A percentile compares a stretch with the other conserved stretches of the same genome.
Evolutionary conservation across 768 basidiomycete species (phyloP).

Genomic region (Tulasnella calospora): DNA sequence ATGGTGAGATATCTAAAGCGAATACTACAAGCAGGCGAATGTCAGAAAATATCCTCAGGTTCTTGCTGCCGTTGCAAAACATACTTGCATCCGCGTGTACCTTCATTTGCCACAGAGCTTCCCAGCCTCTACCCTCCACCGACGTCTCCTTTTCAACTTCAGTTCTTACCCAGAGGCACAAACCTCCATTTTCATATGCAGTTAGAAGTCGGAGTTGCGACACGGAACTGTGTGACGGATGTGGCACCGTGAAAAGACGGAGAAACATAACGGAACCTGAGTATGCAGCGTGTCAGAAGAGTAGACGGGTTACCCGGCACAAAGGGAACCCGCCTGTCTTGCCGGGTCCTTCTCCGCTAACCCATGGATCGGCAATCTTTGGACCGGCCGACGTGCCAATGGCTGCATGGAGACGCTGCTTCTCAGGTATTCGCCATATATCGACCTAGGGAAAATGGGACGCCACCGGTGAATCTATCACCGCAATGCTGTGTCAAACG

Average conservation of each 20-base stretch:
- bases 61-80: slow-evolving; percentile 28
- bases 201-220: slow-evolving; percentile 53
- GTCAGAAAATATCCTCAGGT: not conserved
- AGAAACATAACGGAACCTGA: slow-evolving; percentile 87
- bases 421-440: slow-evolving; percentile 71
- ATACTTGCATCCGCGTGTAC: slow-evolving; percentile 69
- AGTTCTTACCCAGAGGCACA: slow-evolving; percentile 52
- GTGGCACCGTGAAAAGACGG: slow-evolving; percentile 50
- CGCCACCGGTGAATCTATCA: not conserved
- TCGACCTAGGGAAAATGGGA: slow-evolving; percentile 56
- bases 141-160: slow-evolving; percentile 44
- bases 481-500: not conserved
- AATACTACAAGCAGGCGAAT: slow-evolving; percentile 53
- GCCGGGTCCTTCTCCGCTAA: slow-evolving; percentile 48
- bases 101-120: slow-evolving; percentile 58
- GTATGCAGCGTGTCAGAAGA: not conserved
- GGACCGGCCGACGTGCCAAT: slow-evolving; percentile 53
- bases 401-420: slow-evolving; percentile 72
- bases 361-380: slow-evolving; percentile 32
- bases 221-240: not conserved
- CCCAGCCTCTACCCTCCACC: slow-evolving; percentile 71
- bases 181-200: slow-evolving; percentile 84
- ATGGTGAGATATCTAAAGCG: slow-evolving; percentile 69
- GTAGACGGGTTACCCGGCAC: not conserved
- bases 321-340: slow-evolving; percentile 48